These are phyloP conservation scores for Boletales sp. DNA, from an alignment of 768 basidiomycete species.

Conservation along the genomic window DNA sequence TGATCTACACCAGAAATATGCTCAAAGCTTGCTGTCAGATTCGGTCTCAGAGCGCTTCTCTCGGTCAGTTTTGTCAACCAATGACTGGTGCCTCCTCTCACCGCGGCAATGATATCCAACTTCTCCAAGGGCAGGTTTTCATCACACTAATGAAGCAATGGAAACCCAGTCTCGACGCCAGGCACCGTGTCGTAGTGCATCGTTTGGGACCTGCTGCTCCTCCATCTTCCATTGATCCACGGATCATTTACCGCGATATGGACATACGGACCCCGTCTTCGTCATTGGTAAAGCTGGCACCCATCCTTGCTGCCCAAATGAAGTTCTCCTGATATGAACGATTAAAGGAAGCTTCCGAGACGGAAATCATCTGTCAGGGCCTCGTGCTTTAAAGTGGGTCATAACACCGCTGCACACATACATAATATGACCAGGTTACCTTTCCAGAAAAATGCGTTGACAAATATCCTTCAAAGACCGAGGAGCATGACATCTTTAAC, in stretches of 20 bases:
- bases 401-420: constrained; percentile 9
- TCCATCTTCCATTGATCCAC: constrained; percentile 14
- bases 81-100: neutral
- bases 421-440: constrained; percentile 13
- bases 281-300: constrained; percentile 5
- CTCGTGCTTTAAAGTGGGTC: constrained; percentile 32
- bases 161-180: constrained; percentile 15
- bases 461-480: too few species aligned
- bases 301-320: constrained; percentile 5
- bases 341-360: constrained; percentile 10
- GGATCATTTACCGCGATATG: constrained; percentile 18
- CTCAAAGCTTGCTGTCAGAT: too few species aligned
- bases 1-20: too few species aligned
- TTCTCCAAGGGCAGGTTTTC: constrained; percentile 23
- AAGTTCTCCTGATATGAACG: constrained; percentile 12
- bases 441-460: neutral
- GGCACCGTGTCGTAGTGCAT: constrained; percentile 10
- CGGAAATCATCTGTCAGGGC: constrained; percentile 21
- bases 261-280: constrained; percentile 7
- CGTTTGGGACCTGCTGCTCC: constrained; percentile 1
- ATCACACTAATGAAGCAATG: constrained; percentile 24
- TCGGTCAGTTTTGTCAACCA: constrained; percentile 4
- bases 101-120: constrained; percentile 6
- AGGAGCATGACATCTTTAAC: too few species aligned
- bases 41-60: too few species aligned